Evolutionary conservation across 2,329 filamentous ascomycete genomes (phyloP).

Genomic region (Raffaelea arxii): DNA sequence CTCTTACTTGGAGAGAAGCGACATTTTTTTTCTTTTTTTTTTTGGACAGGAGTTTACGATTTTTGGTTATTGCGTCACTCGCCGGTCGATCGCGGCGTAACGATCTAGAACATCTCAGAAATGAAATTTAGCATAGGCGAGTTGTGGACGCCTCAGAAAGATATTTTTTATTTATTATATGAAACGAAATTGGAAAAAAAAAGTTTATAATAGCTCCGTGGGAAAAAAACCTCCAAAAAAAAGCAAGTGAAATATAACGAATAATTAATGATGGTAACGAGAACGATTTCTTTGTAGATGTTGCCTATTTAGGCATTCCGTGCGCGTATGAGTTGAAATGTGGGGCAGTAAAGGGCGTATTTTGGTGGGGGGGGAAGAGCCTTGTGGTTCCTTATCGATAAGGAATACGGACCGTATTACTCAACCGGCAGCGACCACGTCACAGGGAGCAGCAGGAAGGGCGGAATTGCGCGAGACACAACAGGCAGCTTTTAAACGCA

Average conservation of each 20-base stretch:
- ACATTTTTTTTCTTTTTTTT: neutral
- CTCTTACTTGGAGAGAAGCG: too few relatives aligned
- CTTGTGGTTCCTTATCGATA: constrained; percentile 2
- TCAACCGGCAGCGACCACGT: neutral
- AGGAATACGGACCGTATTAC: neutral
- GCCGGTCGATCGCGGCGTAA: too few relatives aligned
- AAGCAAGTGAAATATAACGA: too few relatives aligned
- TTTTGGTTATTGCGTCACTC: neutral
- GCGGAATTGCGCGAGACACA: too few relatives aligned
- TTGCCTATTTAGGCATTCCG: too few relatives aligned
- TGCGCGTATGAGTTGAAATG: too few relatives aligned
- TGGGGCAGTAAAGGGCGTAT: neutral
- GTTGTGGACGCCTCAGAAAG: constrained; percentile 5
- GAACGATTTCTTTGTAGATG: too few relatives aligned
- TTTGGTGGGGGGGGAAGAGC: neutral
- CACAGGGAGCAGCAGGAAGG: neutral
- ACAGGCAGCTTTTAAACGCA: too few relatives aligned
- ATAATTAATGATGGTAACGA: too few relatives aligned
- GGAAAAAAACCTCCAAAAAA: too few relatives aligned
- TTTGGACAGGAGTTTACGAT: too few relatives aligned
- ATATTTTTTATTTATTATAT: neutral
- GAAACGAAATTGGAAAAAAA: neutral
- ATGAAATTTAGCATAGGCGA: neutral
- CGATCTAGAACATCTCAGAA: neutral
- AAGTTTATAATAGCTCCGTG: too few relatives aligned